These are phyloP conservation scores for Tetrastigma voinierianum DNA, from an alignment of 164 flowering plant genomes.

Conservation along the genomic window DNA sequence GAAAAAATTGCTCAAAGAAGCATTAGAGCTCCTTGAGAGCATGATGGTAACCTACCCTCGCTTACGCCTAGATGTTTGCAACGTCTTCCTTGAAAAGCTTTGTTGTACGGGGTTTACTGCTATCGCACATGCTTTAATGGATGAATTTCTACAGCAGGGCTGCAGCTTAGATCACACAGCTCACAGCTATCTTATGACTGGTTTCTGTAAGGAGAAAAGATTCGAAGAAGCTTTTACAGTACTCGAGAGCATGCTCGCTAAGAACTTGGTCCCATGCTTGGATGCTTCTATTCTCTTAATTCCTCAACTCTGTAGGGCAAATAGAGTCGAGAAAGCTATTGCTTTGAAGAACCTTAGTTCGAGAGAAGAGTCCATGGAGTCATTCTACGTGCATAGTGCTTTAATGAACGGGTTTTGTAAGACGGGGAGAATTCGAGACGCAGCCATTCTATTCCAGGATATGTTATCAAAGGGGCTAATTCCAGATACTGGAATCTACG, in stretches of 20 bases:
- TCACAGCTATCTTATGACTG: constrained; percentile 48
- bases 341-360: constrained; percentile 39
- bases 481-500: constrained; percentile 35
- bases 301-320: constrained; percentile 42
- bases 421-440: constrained; percentile 39
- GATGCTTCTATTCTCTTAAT: constrained; percentile 40
- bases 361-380: constrained; percentile 22
- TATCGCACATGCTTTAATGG: constrained; percentile 36
- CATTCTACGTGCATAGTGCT: constrained; percentile 27
- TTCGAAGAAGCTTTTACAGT: constrained; percentile 43
- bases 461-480: constrained; percentile 36
- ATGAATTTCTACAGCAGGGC: constrained; percentile 40
- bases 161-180: constrained; percentile 26
- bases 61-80: constrained; percentile 24
- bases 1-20: constrained; percentile 47
- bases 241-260: constrained; percentile 37
- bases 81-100: constrained; percentile 47
- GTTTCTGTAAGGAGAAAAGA: constrained; percentile 54
- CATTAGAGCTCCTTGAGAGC: constrained; percentile 47
- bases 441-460: constrained; percentile 30
- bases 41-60: constrained; percentile 30
- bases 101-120: constrained; percentile 44
- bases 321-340: constrained; percentile 33
- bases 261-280: constrained; percentile 29
- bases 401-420: constrained; percentile 46